phyloP scores from a whole-genome alignment of 306 rosid genomes.

The Lathyrus oleraceus region DNA sequence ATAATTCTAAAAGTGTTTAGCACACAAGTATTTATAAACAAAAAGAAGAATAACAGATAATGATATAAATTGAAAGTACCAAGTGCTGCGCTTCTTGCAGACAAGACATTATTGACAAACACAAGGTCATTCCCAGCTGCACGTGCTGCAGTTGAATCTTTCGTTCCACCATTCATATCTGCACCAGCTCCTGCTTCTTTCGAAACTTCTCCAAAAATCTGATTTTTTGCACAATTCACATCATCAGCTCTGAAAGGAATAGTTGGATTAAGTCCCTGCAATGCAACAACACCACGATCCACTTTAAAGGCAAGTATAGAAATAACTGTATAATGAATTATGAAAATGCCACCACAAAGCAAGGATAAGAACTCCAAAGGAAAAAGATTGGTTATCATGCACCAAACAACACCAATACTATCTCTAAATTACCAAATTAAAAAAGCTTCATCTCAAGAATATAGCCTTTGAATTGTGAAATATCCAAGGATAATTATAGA shows the following conservation, averaged over 20 bases:
- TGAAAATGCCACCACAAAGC: not conserved
- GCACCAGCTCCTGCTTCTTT: conserved; percentile 39
- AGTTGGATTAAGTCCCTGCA: conserved; percentile 51
- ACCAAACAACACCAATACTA: conserved; percentile 2
- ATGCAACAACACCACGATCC: conserved; percentile 34
- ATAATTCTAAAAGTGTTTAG: conserved; percentile 8
- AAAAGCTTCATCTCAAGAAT: conserved; percentile 18
- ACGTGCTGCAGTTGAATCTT: conserved; percentile 41
- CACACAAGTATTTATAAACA: conserved; percentile 5
- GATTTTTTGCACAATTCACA: conserved; percentile 44
- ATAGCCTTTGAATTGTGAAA: conserved; percentile 14
- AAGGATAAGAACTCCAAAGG: not conserved
- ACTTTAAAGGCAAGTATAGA: conserved; percentile 21
- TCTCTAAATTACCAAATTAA: conserved; percentile 19
- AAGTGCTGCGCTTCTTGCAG: conserved; percentile 35
- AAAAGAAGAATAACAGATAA: conserved; percentile 15
- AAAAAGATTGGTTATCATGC: conserved; percentile 21
- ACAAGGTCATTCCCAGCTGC: conserved; percentile 42
- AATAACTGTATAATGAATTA: conserved; percentile 2
- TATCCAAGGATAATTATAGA: not conserved
- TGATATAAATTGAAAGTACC: conserved; percentile 45
- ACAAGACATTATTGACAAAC: conserved; percentile 42
- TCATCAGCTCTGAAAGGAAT: conserved; percentile 44
- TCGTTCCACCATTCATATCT: conserved; percentile 36
- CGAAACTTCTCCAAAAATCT: conserved; percentile 40